Evolutionary conservation across 257 asterid genomes (phyloP).

Genomic region (Prunella vulgaris): DNA sequence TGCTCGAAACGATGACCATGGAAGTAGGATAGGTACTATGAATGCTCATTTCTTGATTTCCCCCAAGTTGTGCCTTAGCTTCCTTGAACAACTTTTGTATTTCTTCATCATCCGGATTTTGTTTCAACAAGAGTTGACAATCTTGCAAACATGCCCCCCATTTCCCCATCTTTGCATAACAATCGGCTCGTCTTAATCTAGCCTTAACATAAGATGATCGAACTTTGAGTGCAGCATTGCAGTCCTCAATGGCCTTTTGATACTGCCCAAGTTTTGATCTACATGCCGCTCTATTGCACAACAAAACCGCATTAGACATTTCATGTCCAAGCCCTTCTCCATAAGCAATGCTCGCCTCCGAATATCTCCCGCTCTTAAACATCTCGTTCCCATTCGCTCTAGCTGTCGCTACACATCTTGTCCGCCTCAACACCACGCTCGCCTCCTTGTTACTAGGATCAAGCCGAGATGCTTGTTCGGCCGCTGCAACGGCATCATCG

Average conservation of each 20-base stretch:
- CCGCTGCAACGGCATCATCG: constrained; percentile 56
- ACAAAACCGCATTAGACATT: constrained; percentile 51
- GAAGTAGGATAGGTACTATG: constrained; percentile 3
- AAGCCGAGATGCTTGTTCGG: constrained; percentile 49
- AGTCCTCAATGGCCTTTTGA: constrained; percentile 67
- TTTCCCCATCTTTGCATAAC: constrained; percentile 56
- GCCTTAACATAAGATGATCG: constrained; percentile 66
- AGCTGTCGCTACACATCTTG: constrained; percentile 43
- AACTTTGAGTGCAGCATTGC: constrained; percentile 51
- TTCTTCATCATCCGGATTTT: constrained; percentile 54
- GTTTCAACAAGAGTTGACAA: constrained; percentile 47
- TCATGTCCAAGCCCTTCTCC: constrained; percentile 70
- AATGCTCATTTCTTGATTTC: constrained; percentile 9
- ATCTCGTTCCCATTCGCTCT: constrained; percentile 63
- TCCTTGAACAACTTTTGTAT: constrained; percentile 41
- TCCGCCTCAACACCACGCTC: constrained; percentile 33
- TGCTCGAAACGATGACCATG: constrained; percentile 33
- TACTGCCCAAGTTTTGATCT: constrained; percentile 57
- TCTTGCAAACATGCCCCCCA: constrained; percentile 77
- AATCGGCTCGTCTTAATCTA: constrained; percentile 64
- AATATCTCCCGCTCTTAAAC: constrained; percentile 43
- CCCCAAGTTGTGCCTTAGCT: constrained; percentile 24
- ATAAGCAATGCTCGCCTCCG: constrained; percentile 70
- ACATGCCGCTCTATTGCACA: constrained; percentile 83
- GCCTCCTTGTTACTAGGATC: constrained; percentile 63